A percentile compares a stretch with the other conserved stretches of the same genome.
phyloP scores from a whole-genome alignment of 345 rosid genomes.

The Eucalyptus curtisii region DNA sequence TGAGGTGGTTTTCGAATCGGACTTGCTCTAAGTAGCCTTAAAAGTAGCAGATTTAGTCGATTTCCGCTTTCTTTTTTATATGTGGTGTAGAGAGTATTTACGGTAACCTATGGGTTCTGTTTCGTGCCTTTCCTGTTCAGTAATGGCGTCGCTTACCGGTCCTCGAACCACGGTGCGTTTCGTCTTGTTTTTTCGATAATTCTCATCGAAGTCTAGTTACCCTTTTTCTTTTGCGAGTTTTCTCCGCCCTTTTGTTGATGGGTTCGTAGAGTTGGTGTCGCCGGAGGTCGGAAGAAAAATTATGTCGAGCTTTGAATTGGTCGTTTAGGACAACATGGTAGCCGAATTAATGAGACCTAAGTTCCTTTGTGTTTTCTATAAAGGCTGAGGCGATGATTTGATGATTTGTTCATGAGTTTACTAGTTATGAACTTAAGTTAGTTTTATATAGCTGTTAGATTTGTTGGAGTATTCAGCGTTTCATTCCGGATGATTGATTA shows the following conservation, averaged over 20 bases:
- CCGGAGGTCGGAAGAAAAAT: not conserved
- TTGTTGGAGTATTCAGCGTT: not conserved
- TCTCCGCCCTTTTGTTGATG: not conserved
- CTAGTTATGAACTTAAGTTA: not conserved
- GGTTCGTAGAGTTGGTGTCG: not conserved
- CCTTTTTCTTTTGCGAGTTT: not conserved
- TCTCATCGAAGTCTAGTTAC: not conserved
- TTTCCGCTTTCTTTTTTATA: not conserved
- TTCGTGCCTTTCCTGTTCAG: not conserved
- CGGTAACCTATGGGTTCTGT: not conserved
- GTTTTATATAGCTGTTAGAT: not conserved
- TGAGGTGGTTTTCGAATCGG: constrained; percentile 15
- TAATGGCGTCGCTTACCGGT: not conserved
- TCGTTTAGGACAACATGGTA: not conserved
- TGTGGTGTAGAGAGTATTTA: not conserved
- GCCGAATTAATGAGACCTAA: not conserved
- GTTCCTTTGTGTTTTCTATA: not conserved
- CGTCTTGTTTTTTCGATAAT: not conserved
- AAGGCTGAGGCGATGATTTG: not conserved
- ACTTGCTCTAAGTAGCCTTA: constrained; percentile 13
- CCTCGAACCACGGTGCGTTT: not conserved
- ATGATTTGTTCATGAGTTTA: not conserved
- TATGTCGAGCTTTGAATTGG: not conserved
- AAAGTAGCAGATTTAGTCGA: constrained; percentile 23
- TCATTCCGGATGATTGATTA: not conserved